Evolutionary conservation across 306 rosid species (phyloP), one percentile per base, ranked within the genome.

Genomic region (Quercus cerris): DNA sequence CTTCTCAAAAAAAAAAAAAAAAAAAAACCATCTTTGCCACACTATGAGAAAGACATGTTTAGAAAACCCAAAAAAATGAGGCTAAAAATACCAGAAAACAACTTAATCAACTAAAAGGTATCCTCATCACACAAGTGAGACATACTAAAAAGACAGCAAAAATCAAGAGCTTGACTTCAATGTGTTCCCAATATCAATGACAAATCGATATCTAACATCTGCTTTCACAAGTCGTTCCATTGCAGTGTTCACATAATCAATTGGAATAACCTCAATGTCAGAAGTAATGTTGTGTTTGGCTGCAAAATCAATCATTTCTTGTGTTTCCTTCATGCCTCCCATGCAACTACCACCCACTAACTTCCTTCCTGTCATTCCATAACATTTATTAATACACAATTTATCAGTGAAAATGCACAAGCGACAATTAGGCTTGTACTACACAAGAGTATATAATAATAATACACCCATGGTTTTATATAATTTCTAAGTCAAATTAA

Each of bases 321-420:
- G 85, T 2, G 78, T 82, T 63, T 82, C 85, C 44, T 82, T 82
- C 74, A 70, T 77, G 55, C 85, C 81, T 35, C 85, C 85, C 7
- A 76, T 72, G 74, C 59, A 17, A 55, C 78, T 81, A 23, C 81
- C 81, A 0, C 63, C 80, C 25, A 81, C 10, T 11, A 78, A 59
- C 62, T 82, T 82, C 46, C 81, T 77, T 30, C 81, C 85, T 71
- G 66, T 71, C 25, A 75, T 11, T 20, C 2, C 15, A 11, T 5
- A 27, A 63, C 28, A n/a, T 3, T 22, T 6, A 27, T 73, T 41
- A 75, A 6, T 5, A 13, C 54, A 11, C 49, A 13, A 66, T 31
- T 57, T 27, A 23, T 17, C 2, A 66, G 14, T 2, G 2, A 5
- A 66, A 66, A 66, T 18, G 22, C 61, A 75, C 6, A 51, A 44